phyloP scores from a whole-genome alignment of 306 rosid species.

The Delonix regia region DNA sequence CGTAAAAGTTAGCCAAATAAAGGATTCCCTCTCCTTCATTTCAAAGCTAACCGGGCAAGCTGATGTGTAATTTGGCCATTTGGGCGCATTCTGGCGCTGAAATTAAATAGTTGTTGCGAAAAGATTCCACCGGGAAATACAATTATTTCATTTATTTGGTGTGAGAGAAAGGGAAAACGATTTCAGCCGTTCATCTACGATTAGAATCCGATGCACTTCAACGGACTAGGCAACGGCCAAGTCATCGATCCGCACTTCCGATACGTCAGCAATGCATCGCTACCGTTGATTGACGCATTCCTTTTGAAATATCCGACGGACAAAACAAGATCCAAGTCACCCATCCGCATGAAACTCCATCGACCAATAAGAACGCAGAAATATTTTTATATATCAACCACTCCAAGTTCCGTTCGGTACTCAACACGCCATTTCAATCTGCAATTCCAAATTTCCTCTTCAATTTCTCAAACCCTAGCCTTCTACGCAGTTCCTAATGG shows the following conservation, averaged over 20 bases:
- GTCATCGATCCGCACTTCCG: conserved; percentile 20
- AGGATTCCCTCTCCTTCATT: no score
- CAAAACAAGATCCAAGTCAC: neutral
- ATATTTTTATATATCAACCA: conserved; percentile 9
- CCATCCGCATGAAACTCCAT: conserved; percentile 21
- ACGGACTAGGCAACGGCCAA: neutral
- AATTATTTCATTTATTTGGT: neutral
- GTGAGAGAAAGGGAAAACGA: neutral
- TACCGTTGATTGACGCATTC: neutral
- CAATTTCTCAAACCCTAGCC: conserved; percentile 7
- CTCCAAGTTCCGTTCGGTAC: neutral
- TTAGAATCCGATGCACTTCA: neutral
- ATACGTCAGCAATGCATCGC: neutral
- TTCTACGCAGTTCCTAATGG: neutral
- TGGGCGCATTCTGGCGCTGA: neutral
- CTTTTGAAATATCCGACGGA: neutral
- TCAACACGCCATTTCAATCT: neutral
- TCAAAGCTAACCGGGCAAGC: no score
- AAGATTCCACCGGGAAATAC: neutral
- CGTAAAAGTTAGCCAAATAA: no score
- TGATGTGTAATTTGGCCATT: no score
- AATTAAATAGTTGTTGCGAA: neutral
- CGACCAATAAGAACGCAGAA: neutral
- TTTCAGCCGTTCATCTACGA: neutral
- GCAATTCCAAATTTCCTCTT: neutral